Conservation (phyloP, 2,329 filamentous ascomycete genomes). For the Calonectria naviculata region DNA sequence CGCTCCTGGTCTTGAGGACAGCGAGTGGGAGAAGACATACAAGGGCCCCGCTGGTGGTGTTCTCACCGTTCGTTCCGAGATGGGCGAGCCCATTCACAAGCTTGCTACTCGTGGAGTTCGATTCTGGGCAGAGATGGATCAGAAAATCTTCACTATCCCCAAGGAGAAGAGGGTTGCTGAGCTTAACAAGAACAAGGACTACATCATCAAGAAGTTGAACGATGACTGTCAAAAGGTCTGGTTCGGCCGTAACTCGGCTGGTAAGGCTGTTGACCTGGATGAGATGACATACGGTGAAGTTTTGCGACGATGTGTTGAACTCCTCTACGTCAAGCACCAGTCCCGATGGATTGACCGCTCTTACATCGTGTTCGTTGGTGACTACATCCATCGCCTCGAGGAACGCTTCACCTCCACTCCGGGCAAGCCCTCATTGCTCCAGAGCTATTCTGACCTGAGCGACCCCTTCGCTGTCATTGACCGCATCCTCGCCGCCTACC, state of each 20-base stretch:
- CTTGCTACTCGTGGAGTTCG: conserved; percentile 94
- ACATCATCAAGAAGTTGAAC: conserved; percentile 96
- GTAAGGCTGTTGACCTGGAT: conserved; percentile 86
- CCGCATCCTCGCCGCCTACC: conserved; percentile 83
- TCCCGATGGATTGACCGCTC: conserved; percentile 91
- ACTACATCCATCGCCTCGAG: conserved; percentile 97
- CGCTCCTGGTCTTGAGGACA: conserved; percentile 83
- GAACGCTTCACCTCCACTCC: conserved; percentile 87
- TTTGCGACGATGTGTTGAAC: conserved; percentile 85
- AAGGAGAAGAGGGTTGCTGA: conserved; percentile 93
- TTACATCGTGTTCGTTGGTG: conserved; percentile 84
- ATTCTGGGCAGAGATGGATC: conserved; percentile 99
- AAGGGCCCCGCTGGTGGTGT: conserved; percentile 91
- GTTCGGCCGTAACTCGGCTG: conserved; percentile 88
- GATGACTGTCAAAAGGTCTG: conserved; percentile 97
- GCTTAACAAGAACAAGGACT: conserved; percentile 86
- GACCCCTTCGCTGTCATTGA: conserved; percentile 84
- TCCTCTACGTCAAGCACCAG: conserved; percentile 93
- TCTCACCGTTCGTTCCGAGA: conserved; percentile 96
- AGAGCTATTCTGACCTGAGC: conserved; percentile 89
- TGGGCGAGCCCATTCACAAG: conserved; percentile 99
- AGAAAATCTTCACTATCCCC: conserved; percentile 96
- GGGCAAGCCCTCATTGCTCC: conserved; percentile 83
- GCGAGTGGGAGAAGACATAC: conserved; percentile 92
- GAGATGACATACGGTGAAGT: conserved; percentile 97